Evolutionary conservation across 2,329 filamentous ascomycete genomes (phyloP).

Genomic region (Cercospora sesami): DNA sequence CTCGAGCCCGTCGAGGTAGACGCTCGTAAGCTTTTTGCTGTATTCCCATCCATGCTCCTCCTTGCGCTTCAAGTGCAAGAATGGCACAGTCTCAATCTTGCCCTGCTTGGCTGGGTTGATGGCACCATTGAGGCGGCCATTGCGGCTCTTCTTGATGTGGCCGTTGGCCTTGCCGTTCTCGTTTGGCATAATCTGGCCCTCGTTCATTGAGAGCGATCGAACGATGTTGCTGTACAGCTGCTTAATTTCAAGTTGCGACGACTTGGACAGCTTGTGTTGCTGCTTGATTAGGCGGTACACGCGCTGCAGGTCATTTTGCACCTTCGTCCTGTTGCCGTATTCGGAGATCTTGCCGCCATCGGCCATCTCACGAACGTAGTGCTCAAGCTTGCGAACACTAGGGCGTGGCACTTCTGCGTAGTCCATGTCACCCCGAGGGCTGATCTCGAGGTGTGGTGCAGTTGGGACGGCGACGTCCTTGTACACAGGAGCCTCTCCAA

Average conservation of each 20-base stretch:
- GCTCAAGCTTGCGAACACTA: slow-evolving; percentile 93
- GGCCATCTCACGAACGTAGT: slow-evolving; percentile 98
- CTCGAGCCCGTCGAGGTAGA: slow-evolving; percentile 90
- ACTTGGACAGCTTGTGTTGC: slow-evolving; percentile 96
- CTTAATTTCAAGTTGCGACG: slow-evolving; percentile 95
- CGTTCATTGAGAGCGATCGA: slow-evolving; percentile 94
- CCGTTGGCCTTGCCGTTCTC: slow-evolving; percentile 70
- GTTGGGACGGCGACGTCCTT: slow-evolving; percentile 95
- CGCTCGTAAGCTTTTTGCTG: slow-evolving; percentile 94
- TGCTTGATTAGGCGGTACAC: slow-evolving; percentile 99
- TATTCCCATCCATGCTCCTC: slow-evolving; percentile 96
- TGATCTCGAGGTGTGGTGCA: slow-evolving; percentile 87
- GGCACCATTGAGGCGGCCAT: slow-evolving; percentile 49
- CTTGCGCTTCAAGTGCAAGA: slow-evolving; percentile 94
- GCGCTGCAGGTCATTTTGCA: slow-evolving; percentile 89
- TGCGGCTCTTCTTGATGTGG: slow-evolving; percentile 57
- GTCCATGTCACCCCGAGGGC: slow-evolving; percentile 85
- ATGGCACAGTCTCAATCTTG: slow-evolving; percentile 96
- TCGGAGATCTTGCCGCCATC: slow-evolving; percentile 98
- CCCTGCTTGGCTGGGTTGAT: slow-evolving; percentile 63
- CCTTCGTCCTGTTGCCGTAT: slow-evolving; percentile 97
- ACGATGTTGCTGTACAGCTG: slow-evolving; percentile 90
- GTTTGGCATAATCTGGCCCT: slow-evolving; percentile 91
- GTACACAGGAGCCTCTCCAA: slow-evolving; percentile 81
- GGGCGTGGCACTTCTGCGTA: slow-evolving; percentile 84